A percentile compares a stretch with the other conserved stretches of the same genome.
Conservation (phyloP, 2,329 filamentous ascomycete species). For the Fusarium euwallaceae region DNA sequence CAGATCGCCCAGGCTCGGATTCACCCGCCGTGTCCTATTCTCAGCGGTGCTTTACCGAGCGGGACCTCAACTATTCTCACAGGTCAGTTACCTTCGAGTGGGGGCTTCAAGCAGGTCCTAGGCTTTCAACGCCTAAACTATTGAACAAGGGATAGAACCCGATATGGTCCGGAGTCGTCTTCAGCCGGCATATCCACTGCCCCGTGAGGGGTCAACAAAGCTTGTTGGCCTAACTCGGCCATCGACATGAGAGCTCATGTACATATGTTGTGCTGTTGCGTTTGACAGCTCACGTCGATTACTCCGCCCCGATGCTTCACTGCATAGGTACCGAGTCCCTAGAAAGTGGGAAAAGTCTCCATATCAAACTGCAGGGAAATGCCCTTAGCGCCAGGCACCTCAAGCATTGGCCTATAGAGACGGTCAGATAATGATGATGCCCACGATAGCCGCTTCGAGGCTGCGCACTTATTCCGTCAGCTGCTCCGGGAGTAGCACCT, state of each 20-base stretch:
- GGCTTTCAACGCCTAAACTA: slow-evolving; percentile 9
- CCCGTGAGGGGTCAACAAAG: slow-evolving; percentile 4
- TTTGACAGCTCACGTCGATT: slow-evolving; percentile 16
- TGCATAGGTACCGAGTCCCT: slow-evolving; percentile 18
- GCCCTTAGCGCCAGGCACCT: slow-evolving; percentile 43
- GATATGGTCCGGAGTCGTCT: not conserved
- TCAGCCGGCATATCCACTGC: not conserved
- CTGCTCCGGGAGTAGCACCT: slow-evolving; percentile 38
- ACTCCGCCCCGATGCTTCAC: slow-evolving; percentile 20
- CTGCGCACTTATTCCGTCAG: slow-evolving; percentile 43
- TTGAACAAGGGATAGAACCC: slow-evolving; percentile 12
- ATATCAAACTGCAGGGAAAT: slow-evolving; percentile 34
- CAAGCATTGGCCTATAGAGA: slow-evolving; percentile 28
- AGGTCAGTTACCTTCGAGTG: slow-evolving; percentile 7
- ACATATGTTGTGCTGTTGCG: slow-evolving; percentile 3
- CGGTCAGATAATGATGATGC: slow-evolving; percentile 18
- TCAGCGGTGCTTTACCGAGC: not conserved
- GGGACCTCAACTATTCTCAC: not conserved
- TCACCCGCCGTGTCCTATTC: not conserved
- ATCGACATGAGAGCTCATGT: not conserved
- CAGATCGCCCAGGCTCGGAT: not conserved
- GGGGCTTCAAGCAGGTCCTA: slow-evolving; percentile 6
- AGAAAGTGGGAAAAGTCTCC: slow-evolving; percentile 23
- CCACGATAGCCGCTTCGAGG: slow-evolving; percentile 31
- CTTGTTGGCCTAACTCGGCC: not conserved